Base-by-base conservation (phyloP, 2,329 filamentous ascomycete genomes). In the Fusarium buharicum region DNA sequence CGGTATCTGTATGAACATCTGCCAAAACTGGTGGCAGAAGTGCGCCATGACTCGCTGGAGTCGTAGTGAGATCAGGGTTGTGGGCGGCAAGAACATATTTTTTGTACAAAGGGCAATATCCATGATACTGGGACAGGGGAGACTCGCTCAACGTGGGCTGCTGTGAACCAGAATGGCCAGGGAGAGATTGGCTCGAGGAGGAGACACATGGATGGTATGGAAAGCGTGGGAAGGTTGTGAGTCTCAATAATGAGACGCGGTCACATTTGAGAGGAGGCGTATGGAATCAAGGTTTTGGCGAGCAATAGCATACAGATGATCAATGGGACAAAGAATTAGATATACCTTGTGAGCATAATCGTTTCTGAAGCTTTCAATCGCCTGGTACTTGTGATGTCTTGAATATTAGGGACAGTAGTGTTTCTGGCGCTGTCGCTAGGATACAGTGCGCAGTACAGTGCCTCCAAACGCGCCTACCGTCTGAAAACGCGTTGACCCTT, bases 1-100 rank as follows among this genome's bases (percentile, higher is more conserved):
- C 55, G 53, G 46, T 59, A 62, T 64, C 44, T 72, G 70, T 72
- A 72, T 57, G 67, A 72, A 61, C 68, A 72, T 66, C 55, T 65
- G 64, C 59, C 61, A 50, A 56, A 44, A 43, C 47, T 38, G 62
- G 58, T 55, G 62, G 59, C 62, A 47, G 55, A 62, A 58, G 38
- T 24, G 39, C 27, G 57, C 50, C 51, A 49, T 50, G 61, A 50
- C 62, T 59, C 48, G 44, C 40, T 39, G 47, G 38, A 49, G 59
- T 43, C 45, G 40, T 53, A 45, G 53, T 54, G 30, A 49, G 52
- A 51, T 50, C 50, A 57, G 50, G 55, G 50, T 52, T 17, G 48
- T 50, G 45, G 54, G 51, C 50, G 53, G 22, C 22, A 47, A 53
- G 56, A 62, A 37, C 31, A 34, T 59, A 28, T 59, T 60, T 24